Percentiles rank a stretch among this genome's conserved stretches.
These are phyloP conservation scores for Aspergillus quadrilineatus DNA, from an alignment of 2,329 filamentous ascomycete species.

Conservation along the genomic window DNA sequence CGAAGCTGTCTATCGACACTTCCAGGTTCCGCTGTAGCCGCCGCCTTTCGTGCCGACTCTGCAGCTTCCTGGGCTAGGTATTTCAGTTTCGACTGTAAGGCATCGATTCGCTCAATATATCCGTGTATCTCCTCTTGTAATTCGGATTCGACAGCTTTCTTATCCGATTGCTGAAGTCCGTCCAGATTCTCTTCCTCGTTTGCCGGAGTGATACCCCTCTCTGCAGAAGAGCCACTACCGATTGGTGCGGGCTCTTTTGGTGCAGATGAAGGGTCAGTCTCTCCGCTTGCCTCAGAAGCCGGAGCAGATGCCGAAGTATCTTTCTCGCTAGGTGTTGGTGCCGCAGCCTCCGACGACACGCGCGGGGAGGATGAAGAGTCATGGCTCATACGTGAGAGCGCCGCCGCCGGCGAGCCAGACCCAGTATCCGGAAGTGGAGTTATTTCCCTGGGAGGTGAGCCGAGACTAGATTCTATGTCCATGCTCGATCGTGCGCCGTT, in stretches of 20 bases:
- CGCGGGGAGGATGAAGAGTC: constrained; percentile 28
- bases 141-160: constrained; percentile 54
- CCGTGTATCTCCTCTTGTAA: constrained; percentile 79
- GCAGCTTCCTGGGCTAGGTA: constrained; percentile 80
- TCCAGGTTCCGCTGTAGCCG: constrained; percentile 60
- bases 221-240: constrained; percentile 18
- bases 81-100: constrained; percentile 84
- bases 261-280: constrained; percentile 3
- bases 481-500: constrained; percentile 42
- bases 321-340: constrained; percentile 16
- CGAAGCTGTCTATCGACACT: constrained; percentile 75
- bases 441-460: constrained; percentile 20
- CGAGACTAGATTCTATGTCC: constrained; percentile 33
- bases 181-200: constrained; percentile 48
- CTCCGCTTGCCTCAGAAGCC: background rate
- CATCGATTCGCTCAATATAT: constrained; percentile 87
- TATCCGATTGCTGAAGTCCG: constrained; percentile 49
- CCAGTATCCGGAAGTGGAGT: constrained; percentile 20
- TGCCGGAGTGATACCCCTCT: constrained; percentile 12
- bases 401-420: constrained; percentile 16
- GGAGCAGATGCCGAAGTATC: background rate
- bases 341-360: constrained; percentile 28
- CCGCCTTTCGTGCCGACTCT: constrained; percentile 69
- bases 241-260: constrained; percentile 20
- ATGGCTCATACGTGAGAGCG: constrained; percentile 27